Base-by-base conservation (phyloP, 176 grass and related monocot species). In the Bolboschoenus planiculmis region DNA sequence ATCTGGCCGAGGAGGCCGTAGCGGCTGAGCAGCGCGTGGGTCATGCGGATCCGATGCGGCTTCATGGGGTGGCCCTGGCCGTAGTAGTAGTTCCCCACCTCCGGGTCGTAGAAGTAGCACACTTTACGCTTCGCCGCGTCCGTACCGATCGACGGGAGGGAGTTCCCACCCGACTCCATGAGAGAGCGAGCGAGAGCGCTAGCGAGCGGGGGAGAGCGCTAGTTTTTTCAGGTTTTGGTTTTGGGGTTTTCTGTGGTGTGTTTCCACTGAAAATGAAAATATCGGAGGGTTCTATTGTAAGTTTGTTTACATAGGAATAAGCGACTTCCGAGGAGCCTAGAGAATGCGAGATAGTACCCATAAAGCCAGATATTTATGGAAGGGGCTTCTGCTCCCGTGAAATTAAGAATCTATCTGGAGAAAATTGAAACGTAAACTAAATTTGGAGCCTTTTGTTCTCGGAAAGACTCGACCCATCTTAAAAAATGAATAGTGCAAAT, bases 11-110 rank as follows among this genome's bases (percentile, higher is more conserved):
- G 89, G 74, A 97, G 94, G 67, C 89, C 89, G 80, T 94, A 97
- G 73, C 83, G 86, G 10, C 15, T 46, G 16, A 97, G 89, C 35
- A 97, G 86, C 30, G 88, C 84, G 90, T 97, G 94, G 78, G 94
- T 92, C 94, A 97, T 97, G 26, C 94, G 88, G 87, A 97, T 92
- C 82, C 94, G 94, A 74, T 94, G 91, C 35, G 94, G 94, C 72
- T 97, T 97, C 94, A 97, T 97, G 43, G 94, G 85, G 76, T 97
- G 94, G 2, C 90, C 91, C 72, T 89, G 94, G 23, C 94, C 94
- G 86, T 94, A 97, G 91, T 97, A 97, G 94, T 97, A 97, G 91
- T 94, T 94, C n/a, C 94, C 94, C 82, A 97, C 90, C 47, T 97
- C 94, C 81, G 87, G 37, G 81, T 97, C 94, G 94, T 97, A 97